Evolutionary conservation across 805 yeast genomes (phyloP), one percentile per base, ranked within the genome.

Genomic region (Yarrowia yakushimensis): DNA sequence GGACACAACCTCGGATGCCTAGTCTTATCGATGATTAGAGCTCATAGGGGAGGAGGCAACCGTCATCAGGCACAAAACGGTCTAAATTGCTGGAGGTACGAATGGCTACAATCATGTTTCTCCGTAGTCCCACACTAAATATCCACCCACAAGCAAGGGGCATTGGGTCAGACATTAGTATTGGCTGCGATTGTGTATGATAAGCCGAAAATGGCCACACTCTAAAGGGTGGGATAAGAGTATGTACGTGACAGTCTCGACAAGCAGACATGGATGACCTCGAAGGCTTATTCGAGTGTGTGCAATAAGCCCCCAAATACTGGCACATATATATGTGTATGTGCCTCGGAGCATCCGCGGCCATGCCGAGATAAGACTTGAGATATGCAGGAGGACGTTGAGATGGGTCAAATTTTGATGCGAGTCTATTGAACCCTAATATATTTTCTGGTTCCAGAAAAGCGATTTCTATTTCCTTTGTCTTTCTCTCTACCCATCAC

Each of bases 321-420:
- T 3, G 41, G 7, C 9, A 9, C n/a, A 17, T 8, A 23, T 41
- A 22, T 15, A 11, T 4, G 22, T 22, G 23, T 12, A 22, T 25
- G 27, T 25, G 27, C 15, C 4, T 10, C 55, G 55, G 55, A 48
- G 22, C 39, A 31, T 22, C 55, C 55, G 31, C 55, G 55, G 55
- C 55, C 8, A 30, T 22, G 37, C 55, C 55, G 55, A 48, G 55
- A 48, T 48, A 48, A 48, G 55, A 48, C 55, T 22, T 48, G 55
- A 48, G 37, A 31, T 33, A 48, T 48, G 55, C 55, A 48, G 55
- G 55, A 48, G 55, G 31, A 39, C 39, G 39, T 33, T 39, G 55
- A 48, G 55, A 48, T 48, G 55, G 55, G 55, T 48, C 55, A 48
- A 48, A 48, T 48, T 48, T 48, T 48, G 31, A 48, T 48, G 55